Conservation (phyloP, 2,329 filamentous ascomycete genomes). For the Cladosporium austrohemisphaericum region DNA sequence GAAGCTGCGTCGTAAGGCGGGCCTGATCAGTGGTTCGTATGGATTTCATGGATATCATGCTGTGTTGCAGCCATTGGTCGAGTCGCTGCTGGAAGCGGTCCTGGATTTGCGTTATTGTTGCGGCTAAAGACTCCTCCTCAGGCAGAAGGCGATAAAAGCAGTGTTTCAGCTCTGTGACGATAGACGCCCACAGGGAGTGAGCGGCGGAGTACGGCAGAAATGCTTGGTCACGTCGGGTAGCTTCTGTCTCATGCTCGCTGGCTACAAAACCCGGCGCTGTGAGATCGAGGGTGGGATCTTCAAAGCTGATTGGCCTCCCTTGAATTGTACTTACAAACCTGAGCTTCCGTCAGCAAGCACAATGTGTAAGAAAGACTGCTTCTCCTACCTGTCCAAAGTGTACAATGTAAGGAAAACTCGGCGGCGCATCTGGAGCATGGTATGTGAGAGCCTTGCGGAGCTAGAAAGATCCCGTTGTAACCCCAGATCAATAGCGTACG, state of each 20-base stretch:
- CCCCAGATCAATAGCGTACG: no score
- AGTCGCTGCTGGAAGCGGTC: background rate
- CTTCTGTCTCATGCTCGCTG: background rate
- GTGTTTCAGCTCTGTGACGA: constrained; percentile 12
- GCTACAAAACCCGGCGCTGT: background rate
- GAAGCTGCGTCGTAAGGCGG: no score
- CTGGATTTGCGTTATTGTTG: background rate
- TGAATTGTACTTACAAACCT: constrained; percentile 13
- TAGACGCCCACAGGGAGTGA: constrained; percentile 13
- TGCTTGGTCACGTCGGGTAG: background rate
- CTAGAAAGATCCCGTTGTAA: no score
- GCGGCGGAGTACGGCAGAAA: constrained; percentile 5
- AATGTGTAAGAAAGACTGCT: no score
- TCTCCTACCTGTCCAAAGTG: no score
- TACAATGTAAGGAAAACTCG: no score
- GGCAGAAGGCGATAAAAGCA: constrained; percentile 7
- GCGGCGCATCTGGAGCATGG: no score
- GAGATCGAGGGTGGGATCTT: constrained; percentile 13
- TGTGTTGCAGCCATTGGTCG: background rate
- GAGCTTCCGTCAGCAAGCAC: no score
- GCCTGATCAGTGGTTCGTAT: no score
- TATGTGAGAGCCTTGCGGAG: no score
- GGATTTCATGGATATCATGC: background rate
- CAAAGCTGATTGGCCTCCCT: constrained; percentile 15
- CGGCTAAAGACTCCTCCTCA: background rate